Percentiles rank a stretch among this genome's conserved stretches.
Evolutionary conservation across 2,329 filamentous ascomycete genomes (phyloP).

Genomic region (Diaporthe citri): DNA sequence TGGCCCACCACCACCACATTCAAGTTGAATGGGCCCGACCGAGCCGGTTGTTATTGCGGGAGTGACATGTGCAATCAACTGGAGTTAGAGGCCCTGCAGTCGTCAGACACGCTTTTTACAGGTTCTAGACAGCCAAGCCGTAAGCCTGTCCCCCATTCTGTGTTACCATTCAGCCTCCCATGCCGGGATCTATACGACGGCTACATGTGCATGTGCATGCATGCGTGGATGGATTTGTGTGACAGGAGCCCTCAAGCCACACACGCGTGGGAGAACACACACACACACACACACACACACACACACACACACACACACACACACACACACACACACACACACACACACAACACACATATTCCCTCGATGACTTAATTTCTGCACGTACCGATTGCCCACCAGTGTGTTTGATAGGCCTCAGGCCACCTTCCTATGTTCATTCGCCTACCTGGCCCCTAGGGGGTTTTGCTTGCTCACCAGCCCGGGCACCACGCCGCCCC

Average conservation of each 20-base stretch:
- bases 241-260: conserved; percentile 3
- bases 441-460: too few species aligned
- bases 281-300: background rate
- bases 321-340: background rate
- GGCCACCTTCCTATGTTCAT: background rate
- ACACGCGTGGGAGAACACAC: background rate
- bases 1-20: background rate
- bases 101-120: background rate
- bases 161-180: background rate
- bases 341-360: background rate
- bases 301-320: background rate
- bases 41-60: too few species aligned
- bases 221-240: background rate
- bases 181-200: background rate
- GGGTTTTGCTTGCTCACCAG: background rate
- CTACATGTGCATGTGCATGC: background rate
- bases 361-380: background rate
- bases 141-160: background rate
- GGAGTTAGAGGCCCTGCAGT: background rate
- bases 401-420: background rate
- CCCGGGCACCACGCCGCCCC: background rate
- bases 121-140: background rate
- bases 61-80: background rate
- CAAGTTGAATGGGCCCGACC: too few species aligned
- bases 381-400: background rate